These are phyloP conservation scores for Begonia peltatifolia DNA, from an alignment of 306 rosid genomes.

Conservation along the genomic window DNA sequence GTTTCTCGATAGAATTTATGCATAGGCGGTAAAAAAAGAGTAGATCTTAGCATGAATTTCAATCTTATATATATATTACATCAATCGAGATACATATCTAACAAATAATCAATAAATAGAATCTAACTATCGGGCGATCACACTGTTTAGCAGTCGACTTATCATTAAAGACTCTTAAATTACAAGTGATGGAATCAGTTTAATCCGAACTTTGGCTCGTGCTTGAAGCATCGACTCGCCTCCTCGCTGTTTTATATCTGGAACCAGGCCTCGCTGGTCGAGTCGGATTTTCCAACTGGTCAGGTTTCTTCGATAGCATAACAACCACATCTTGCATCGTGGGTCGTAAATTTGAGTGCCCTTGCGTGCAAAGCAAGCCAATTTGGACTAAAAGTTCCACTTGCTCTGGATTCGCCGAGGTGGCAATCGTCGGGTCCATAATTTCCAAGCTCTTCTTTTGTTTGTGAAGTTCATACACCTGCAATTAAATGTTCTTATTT, in stretches of 20 bases:
- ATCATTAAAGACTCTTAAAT: too few relatives aligned
- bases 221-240: background rate
- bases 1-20: too few relatives aligned
- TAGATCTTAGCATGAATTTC: too few relatives aligned
- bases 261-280: constrained; percentile 70
- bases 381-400: constrained; percentile 37
- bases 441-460: constrained; percentile 66
- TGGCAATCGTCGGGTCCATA: constrained; percentile 42
- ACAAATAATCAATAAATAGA: too few relatives aligned
- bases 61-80: too few relatives aligned
- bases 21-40: too few relatives aligned
- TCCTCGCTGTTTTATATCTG: constrained; percentile 45
- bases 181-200: too few relatives aligned
- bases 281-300: constrained; percentile 55
- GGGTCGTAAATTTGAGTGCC: constrained; percentile 64
- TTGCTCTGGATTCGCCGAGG: constrained; percentile 29
- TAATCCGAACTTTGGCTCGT: too few relatives aligned
- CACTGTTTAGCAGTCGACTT: too few relatives aligned
- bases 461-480: constrained; percentile 81
- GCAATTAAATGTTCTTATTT: background rate
- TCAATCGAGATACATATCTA: too few relatives aligned
- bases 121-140: too few relatives aligned
- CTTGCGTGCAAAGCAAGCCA: constrained; percentile 41
- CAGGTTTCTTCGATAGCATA: constrained; percentile 56
- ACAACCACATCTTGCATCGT: constrained; percentile 71